A percentile compares a stretch with the other conserved stretches of the same genome.
phyloP scores from a whole-genome alignment of 2,329 filamentous ascomycete genomes.

The Fusarium bactridioides region DNA sequence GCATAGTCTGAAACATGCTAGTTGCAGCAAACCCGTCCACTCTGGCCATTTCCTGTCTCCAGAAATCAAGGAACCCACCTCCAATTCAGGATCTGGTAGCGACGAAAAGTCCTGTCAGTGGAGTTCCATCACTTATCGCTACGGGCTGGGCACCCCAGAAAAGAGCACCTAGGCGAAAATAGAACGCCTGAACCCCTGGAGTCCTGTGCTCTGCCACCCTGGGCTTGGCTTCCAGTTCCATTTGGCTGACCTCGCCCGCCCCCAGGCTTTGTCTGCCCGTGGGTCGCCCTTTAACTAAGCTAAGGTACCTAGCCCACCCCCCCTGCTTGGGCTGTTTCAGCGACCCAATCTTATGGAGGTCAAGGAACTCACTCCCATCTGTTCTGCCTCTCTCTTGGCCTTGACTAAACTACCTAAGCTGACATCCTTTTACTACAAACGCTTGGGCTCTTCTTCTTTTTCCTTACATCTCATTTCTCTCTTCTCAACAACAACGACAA shows the following conservation, averaged over 20 bases:
- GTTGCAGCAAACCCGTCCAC: conserved; percentile 4
- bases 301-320: neutral
- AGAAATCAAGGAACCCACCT: conserved; percentile 13
- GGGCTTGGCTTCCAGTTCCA: neutral
- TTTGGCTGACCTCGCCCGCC: neutral
- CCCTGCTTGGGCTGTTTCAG: conserved; percentile 30
- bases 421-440: conserved; percentile 28
- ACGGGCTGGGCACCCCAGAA: conserved; percentile 14
- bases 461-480: conserved; percentile 32
- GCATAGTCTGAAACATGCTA: conserved; percentile 22
- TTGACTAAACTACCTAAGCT: conserved; percentile 16
- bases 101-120: neutral
- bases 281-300: conserved; percentile 5
- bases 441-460: conserved; percentile 24
- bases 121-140: neutral
- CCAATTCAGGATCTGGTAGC: conserved; percentile 23
- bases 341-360: conserved; percentile 4
- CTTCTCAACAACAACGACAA: conserved; percentile 15
- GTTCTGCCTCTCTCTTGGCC: neutral
- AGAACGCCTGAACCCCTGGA: conserved; percentile 29
- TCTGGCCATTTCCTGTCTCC: neutral
- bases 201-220: conserved; percentile 26
- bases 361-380: neutral
- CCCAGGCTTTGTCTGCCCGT: neutral
- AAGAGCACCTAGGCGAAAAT: neutral